phyloP scores from a whole-genome alignment of 208 protist genomes.

The Acanthamoeba castellanii region DNA sequence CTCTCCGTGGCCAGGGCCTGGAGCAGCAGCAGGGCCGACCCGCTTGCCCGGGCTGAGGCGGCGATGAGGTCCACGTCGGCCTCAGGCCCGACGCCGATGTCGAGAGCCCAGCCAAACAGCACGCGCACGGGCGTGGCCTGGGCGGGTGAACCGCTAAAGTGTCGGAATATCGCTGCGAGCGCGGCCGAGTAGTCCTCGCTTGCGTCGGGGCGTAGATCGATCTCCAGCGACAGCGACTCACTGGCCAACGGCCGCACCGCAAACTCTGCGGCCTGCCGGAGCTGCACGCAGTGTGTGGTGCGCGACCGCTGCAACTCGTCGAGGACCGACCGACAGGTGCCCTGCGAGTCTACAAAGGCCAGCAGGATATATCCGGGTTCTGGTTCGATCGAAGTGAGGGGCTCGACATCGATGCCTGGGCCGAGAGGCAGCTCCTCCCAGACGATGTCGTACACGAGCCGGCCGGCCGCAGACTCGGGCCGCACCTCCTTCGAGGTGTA shows the following conservation, averaged over 20 bases:
- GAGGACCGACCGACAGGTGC: background rate
- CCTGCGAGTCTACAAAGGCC: background rate
- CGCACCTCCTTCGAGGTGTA: slow-evolving; percentile 28
- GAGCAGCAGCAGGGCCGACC: background rate
- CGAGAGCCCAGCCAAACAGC: slow-evolving; percentile 41
- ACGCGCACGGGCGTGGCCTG: background rate
- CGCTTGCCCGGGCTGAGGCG: background rate
- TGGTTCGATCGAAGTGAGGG: background rate
- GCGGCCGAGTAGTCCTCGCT: slow-evolving; percentile 3
- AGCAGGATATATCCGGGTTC: background rate
- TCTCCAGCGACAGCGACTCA: no score
- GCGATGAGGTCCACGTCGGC: background rate
- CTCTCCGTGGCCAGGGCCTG: background rate
- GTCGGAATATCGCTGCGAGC: background rate
- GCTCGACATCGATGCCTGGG: background rate
- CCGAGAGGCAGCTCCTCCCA: background rate
- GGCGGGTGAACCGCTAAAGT: background rate
- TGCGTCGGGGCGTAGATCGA: background rate
- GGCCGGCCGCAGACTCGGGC: background rate
- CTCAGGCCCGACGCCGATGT: background rate
- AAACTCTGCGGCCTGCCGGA: background rate
- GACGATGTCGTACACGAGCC: slow-evolving; percentile 32
- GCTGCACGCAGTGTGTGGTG: background rate
- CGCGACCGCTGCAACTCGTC: background rate
- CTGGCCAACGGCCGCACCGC: no score